These are phyloP conservation scores for Pichia kluyveri DNA, from an alignment of 805 yeast genomes.

Conservation along the genomic window DNA sequence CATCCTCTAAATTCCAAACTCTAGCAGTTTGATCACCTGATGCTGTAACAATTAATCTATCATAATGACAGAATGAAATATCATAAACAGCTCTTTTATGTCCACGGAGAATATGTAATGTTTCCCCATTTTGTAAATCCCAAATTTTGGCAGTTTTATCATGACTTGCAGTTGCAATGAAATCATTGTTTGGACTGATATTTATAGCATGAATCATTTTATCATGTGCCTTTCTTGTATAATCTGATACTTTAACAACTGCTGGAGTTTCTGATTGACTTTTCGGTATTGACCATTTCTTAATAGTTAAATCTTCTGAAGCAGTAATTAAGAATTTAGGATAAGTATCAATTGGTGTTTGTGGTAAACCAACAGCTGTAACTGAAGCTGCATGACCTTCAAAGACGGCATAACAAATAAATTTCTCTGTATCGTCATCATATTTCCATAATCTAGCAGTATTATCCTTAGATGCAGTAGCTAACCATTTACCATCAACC, in stretches of 20 bases:
- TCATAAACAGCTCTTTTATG: slow-evolving; percentile 96
- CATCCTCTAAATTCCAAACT: slow-evolving; percentile 80
- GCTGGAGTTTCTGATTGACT: slow-evolving; percentile 11
- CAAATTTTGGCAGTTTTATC: slow-evolving; percentile 89
- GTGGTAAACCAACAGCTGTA: slow-evolving; percentile 71
- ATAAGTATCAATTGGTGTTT: slow-evolving; percentile 29
- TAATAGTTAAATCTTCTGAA: slow-evolving; percentile 75
- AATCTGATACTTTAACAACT: slow-evolving; percentile 56
- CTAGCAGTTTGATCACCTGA: slow-evolving; percentile 84
- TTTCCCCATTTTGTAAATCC: slow-evolving; percentile 82
- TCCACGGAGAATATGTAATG: slow-evolving; percentile 74
- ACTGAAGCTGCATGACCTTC: slow-evolving; percentile 85
- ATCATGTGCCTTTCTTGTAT: slow-evolving; percentile 93
- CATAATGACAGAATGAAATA: slow-evolving; percentile 71
- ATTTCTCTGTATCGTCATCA: slow-evolving; percentile 32
- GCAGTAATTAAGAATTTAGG: slow-evolving; percentile 79
- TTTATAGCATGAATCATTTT: slow-evolving; percentile 90
- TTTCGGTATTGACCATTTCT: slow-evolving; percentile 72
- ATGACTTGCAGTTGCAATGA: slow-evolving; percentile 88
- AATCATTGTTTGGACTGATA: slow-evolving; percentile 81
- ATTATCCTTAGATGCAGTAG: slow-evolving; percentile 85
- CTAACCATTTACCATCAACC: slow-evolving; percentile 79
- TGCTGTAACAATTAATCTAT: slow-evolving; percentile 69
- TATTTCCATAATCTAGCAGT: slow-evolving; percentile 79
- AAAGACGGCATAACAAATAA: slow-evolving; percentile 49